Evolutionary conservation across 2,329 filamentous ascomycete genomes (phyloP), one percentile per base, ranked within the genome.

Genomic region (Penicillium capsulatum): DNA sequence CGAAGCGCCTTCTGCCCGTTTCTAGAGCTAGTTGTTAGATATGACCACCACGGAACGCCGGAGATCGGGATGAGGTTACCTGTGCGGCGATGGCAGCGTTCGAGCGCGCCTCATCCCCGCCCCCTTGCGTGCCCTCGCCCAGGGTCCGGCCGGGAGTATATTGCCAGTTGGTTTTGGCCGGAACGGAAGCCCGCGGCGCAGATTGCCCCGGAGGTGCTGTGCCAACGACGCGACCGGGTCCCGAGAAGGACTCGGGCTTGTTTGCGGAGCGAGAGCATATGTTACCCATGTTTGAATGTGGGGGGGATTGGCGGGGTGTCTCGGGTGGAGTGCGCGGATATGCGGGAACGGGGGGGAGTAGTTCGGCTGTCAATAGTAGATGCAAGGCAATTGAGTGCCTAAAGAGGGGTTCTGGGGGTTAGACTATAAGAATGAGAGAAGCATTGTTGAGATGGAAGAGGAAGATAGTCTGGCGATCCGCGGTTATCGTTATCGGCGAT

Each of bases 11-110:
- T 81, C 78, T 14, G 80, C 81, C 49, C 86, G 77, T 59, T 83
- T 81, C 84, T 89, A n/a, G n/a, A n/a, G 38, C 5, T 38, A 30
- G 28, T 8, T 11, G 14, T 38, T 38, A 29, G 30, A n/a, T n/a
- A n/a, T n/a, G n/a, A n/a, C n/a, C n/a, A n/a, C n/a, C n/a, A n/a
- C n/a, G n/a, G n/a, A n/a, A n/a, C n/a, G n/a, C n/a, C n/a, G n/a
- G n/a, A n/a, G n/a, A n/a, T n/a, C n/a, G n/a, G n/a, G n/a, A n/a
- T 0, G 1, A 19, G 20, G 70, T 60, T 64, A 94, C 89, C 81
- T 94, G 86, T 44, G 90, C 90, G 36, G 89, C 90, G 50, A 80
- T 77, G 0, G 87, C 88, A 3, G 90, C 90, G 44, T 80, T 85
- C 39, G 72, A 74, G 42, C 83, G 75, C 22, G 87, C 83, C 60